Evolutionary conservation across 345 rosid species (phyloP), one percentile per base, ranked within the genome.

Genomic region (Geranium rotundifolium): DNA sequence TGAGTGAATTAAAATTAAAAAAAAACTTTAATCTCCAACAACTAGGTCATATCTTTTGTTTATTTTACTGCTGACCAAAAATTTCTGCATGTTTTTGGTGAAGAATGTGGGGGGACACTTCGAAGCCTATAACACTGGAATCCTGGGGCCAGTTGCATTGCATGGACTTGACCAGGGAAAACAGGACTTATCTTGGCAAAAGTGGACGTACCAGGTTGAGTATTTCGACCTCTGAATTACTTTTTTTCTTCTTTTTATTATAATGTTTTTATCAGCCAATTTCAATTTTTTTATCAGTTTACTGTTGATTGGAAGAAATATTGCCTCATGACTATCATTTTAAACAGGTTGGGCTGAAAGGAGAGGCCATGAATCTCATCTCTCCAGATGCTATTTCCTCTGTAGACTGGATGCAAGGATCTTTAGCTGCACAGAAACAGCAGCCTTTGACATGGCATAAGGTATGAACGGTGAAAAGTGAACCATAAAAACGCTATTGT

Each of bases 401-500:
- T 37, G 79, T 74, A 9, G 95, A 81, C 54, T 93, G 99, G 99
- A 79, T 82, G 78, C 82, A 76, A 68, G 78, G 71, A 52, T 84
- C 96, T 1, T 63, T 86, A 61, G 77, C 75, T 54, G 85, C 57
- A 54, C 96, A 90, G 60, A 84, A 73, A 65, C 88, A 73, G 70
- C 97, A 86, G 65, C 93, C 95, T 18, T 72, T 95, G 79, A 86
- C 88, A 65, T 90, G 99, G 99, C 97, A 95, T 72, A 90, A 88
- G 95, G 99, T 93, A 69, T 58, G 27, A 55, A 34, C 19, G 1
- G 37, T 23, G 57, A 13, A 49, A 41, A 55, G 19, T 56, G 52
- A 54, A 65, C 27, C 27, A 62, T 50, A 57, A 4, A 12, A 19
- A 23, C 19, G 34, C 46, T 56, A 56, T 58, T 57, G 34, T 17